Conservation (phyloP, 2,329 filamentous ascomycete species). For the Tetracladium maxilliforme region DNA sequence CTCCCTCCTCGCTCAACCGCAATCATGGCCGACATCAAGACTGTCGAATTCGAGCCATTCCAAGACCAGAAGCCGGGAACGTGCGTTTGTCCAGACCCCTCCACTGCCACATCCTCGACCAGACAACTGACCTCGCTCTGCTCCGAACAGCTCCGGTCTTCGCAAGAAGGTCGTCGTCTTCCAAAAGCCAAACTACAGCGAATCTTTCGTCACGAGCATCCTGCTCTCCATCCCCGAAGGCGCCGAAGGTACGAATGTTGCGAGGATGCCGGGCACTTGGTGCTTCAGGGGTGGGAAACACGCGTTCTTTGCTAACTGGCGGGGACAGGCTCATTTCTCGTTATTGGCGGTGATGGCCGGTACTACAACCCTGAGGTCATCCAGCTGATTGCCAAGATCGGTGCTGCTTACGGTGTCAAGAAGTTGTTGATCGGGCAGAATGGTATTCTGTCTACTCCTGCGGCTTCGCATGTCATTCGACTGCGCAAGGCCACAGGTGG, state of each 20-base stretch:
- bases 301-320: not conserved
- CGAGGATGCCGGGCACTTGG: not conserved
- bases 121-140: conserved; percentile 6
- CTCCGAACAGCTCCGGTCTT: conserved; percentile 65
- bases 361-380: conserved; percentile 96
- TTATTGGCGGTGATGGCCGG: conserved; percentile 93
- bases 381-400: conserved; percentile 93
- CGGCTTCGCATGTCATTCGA: conserved; percentile 89
- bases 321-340: conserved; percentile 71
- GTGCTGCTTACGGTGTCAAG: conserved; percentile 94
- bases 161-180: conserved; percentile 99
- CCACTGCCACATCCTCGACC: conserved; percentile 10
- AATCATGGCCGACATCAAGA: conserved; percentile 60
- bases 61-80: conserved; percentile 98
- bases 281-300: conserved; percentile 3
- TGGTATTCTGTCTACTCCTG: conserved; percentile 92
- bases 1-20: conserved; percentile 4
- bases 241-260: conserved; percentile 55
- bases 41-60: conserved; percentile 73
- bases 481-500: conserved; percentile 91
- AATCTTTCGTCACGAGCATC: conserved; percentile 88
- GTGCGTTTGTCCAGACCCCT: conserved; percentile 43
- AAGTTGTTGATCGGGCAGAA: conserved; percentile 94
- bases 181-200: conserved; percentile 88
- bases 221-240: conserved; percentile 94